phyloP scores from a whole-genome alignment of 768 basidiomycete species.

The Xerocomellus dryophilus region DNA sequence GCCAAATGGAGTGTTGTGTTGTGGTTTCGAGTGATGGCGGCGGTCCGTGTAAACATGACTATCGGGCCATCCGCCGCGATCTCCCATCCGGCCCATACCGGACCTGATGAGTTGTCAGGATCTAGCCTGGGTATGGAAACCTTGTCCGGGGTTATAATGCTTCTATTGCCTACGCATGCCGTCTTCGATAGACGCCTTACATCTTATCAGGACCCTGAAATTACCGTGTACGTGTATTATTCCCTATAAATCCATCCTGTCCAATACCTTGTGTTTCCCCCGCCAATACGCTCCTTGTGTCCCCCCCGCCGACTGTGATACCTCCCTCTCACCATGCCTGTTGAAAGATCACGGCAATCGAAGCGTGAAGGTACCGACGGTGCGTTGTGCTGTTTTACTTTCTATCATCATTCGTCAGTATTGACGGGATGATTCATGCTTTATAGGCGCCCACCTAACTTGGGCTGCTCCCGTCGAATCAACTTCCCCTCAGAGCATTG shows the following conservation, averaged over 20 bases:
- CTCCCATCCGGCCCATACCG: conserved; percentile 20
- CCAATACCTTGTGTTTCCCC: conserved; percentile 22
- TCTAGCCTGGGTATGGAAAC: conserved; percentile 24
- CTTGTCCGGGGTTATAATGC: conserved; percentile 18
- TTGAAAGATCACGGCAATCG: conserved; percentile 39
- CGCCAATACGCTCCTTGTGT: conserved; percentile 23
- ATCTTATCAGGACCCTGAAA: conserved; percentile 33
- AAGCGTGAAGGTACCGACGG: conserved; percentile 38
- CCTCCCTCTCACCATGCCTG: conserved; percentile 41
- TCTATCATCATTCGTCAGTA: neutral
- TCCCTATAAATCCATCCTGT: conserved; percentile 30
- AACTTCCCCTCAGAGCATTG: conserved; percentile 38
- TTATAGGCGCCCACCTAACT: conserved; percentile 41
- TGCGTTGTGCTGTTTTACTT: conserved; percentile 19
- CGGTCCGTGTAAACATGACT: conserved; percentile 12
- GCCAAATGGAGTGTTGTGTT: conserved; percentile 16
- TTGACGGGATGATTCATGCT: conserved; percentile 12
- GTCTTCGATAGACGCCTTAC: conserved; percentile 30
- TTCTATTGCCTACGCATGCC: conserved; percentile 33
- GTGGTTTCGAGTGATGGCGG: conserved; percentile 15
- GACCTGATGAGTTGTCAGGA: conserved; percentile 16
- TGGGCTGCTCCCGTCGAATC: conserved; percentile 47
- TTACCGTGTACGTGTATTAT: conserved; percentile 34
- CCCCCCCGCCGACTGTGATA: conserved; percentile 21
- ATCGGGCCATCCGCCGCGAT: conserved; percentile 9